phyloP scores from a whole-genome alignment of 2,329 filamentous ascomycete species.

The Aspergillus sp. region DNA sequence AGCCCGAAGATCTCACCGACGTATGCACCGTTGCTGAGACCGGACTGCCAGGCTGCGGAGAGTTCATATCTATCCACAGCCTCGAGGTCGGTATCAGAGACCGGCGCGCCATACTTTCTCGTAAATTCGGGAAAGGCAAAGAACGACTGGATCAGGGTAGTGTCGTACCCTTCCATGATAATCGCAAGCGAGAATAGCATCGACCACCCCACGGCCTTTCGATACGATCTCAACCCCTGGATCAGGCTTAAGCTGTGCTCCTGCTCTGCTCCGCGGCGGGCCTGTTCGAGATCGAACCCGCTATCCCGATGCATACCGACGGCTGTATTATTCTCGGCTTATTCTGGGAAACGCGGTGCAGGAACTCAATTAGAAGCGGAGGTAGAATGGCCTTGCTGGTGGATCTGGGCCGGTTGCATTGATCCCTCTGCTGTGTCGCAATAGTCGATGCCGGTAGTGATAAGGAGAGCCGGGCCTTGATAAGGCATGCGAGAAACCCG shows the following conservation, averaged over 20 bases:
- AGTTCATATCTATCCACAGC: slow-evolving; percentile 18
- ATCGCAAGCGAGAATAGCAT: slow-evolving; percentile 22
- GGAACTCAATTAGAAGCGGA: background rate
- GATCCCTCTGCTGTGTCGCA: background rate
- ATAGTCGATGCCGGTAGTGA: background rate
- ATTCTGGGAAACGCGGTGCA: background rate
- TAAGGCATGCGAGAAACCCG: background rate
- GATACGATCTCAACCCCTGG: slow-evolving; percentile 9
- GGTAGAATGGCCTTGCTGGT: background rate
- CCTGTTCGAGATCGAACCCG: slow-evolving; percentile 4
- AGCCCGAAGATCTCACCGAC: slow-evolving; percentile 29
- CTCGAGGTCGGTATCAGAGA: background rate
- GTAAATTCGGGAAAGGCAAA: slow-evolving; percentile 31
- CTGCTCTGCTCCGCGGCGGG: slow-evolving; percentile 1
- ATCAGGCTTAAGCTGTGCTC: slow-evolving; percentile 1
- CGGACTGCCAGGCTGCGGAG: slow-evolving; percentile 28
- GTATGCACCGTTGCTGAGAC: slow-evolving; percentile 26
- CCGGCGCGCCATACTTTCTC: slow-evolving; percentile 18
- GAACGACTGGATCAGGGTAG: slow-evolving; percentile 29
- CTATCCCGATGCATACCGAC: background rate
- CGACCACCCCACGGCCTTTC: slow-evolving; percentile 24
- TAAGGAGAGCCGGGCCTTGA: background rate
- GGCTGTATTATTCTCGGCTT: background rate
- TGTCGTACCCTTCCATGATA: slow-evolving; percentile 30
- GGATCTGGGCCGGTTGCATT: background rate